A percentile compares a stretch with the other conserved stretches of the same genome.
phyloP scores from a whole-genome alignment of 106 monocot genomes.

The Apostasia shenzhenica region DNA sequence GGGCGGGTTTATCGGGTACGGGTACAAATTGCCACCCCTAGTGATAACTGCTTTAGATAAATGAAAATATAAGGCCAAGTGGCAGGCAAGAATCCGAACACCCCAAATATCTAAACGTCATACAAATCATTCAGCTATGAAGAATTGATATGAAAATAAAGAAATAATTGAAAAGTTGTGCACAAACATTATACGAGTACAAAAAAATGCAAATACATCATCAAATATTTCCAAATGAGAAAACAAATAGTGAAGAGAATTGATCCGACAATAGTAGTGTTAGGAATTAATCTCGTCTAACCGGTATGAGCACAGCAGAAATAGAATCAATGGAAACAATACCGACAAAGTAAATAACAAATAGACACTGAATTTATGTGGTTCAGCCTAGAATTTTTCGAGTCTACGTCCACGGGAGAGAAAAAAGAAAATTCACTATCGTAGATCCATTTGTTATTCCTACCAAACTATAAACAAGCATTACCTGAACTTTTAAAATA shows the following conservation, averaged over 20 bases:
- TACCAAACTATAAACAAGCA: no score
- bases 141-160: neutral
- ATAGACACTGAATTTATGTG: no score
- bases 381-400: no score
- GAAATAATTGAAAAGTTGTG: neutral
- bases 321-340: no score
- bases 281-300: constrained; percentile 35
- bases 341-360: no score
- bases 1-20: no score
- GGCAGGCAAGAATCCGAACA: constrained; percentile 84
- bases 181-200: neutral
- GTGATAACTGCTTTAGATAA: constrained; percentile 97
- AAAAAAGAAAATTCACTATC: no score
- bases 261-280: constrained; percentile 84
- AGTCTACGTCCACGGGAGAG: no score
- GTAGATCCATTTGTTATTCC: no score
- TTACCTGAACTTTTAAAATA: no score
- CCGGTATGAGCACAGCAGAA: no score
- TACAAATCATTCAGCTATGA: neutral
- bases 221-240: neutral
- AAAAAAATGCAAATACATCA: neutral
- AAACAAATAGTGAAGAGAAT: constrained; percentile 71
- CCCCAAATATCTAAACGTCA: constrained; percentile 79
- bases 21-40: no score
- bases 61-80: constrained; percentile 80